Evolutionary conservation across 2,329 filamentous ascomycete species (phyloP).

Genomic region (Myriosclerotinia duriaeana): DNA sequence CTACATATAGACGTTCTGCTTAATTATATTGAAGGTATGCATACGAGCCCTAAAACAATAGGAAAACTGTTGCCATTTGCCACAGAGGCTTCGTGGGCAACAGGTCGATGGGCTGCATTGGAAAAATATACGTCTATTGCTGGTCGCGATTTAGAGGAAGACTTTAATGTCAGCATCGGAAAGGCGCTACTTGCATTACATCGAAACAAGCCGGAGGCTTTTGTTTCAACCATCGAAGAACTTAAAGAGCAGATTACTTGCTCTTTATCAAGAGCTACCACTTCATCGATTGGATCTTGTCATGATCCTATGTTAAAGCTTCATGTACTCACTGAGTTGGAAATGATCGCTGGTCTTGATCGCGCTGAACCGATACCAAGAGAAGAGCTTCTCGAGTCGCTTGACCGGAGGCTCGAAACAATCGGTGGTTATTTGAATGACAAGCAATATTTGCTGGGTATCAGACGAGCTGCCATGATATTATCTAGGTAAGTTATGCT

Average conservation of each 20-base stretch:
- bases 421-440: conserved; percentile 86
- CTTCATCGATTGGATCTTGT: conserved; percentile 76
- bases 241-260: conserved; percentile 70
- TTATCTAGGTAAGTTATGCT: conserved; percentile 58
- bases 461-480: conserved; percentile 85
- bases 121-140: conserved; percentile 62
- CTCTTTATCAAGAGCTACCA: conserved; percentile 73
- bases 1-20: conserved; percentile 68
- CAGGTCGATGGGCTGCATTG: conserved; percentile 75
- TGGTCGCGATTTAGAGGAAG: conserved; percentile 47
- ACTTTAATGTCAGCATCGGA: conserved; percentile 84
- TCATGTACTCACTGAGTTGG: conserved; percentile 84
- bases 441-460: conserved; percentile 88
- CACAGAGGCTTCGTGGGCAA: conserved; percentile 89
- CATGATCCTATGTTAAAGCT: conserved; percentile 84
- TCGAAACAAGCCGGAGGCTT: conserved; percentile 50
- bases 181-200: conserved; percentile 62
- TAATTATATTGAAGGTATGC: conserved; percentile 80
- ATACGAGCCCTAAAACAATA: conserved; percentile 48
- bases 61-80: conserved; percentile 76
- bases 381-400: conserved; percentile 50
- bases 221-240: conserved; percentile 58
- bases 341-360: conserved; percentile 63
- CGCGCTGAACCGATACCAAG: conserved; percentile 37
- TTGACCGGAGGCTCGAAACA: conserved; percentile 80